Conservation (phyloP, 495 filamentous ascomycete species). For the Clavariopsis aquatica region DNA sequence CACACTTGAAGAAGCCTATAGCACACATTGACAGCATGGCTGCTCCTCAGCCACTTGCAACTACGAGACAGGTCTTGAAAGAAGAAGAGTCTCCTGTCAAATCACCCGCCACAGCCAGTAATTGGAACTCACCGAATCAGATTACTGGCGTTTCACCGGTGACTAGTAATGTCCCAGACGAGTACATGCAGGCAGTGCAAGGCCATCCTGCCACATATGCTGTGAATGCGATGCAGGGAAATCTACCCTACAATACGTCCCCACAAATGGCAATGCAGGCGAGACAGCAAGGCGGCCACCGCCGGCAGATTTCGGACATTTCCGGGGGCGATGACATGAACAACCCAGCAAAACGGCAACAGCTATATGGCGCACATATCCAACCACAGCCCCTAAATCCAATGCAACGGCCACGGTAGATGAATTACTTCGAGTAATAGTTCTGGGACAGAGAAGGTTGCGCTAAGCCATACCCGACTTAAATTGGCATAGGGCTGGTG, state of each 20-base stretch:
- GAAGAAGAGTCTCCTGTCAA: slow-evolving; percentile 78
- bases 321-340: slow-evolving; percentile 56
- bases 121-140: slow-evolving; percentile 54
- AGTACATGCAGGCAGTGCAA: slow-evolving; percentile 46
- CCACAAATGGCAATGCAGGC: slow-evolving; percentile 29
- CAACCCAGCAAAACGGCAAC: slow-evolving; percentile 59
- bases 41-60: slow-evolving; percentile 52
- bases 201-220: slow-evolving; percentile 22
- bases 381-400: slow-evolving; percentile 53
- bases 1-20: slow-evolving; percentile 66
- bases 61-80: slow-evolving; percentile 63
- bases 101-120: slow-evolving; percentile 51
- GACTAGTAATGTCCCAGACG: slow-evolving; percentile 43
- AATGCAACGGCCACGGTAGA: slow-evolving; percentile 42
- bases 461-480: neutral
- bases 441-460: neutral
- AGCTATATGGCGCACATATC: slow-evolving; percentile 59
- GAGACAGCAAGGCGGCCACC: slow-evolving; percentile 46
- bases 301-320: slow-evolving; percentile 69
- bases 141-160: slow-evolving; percentile 45
- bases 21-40: slow-evolving; percentile 58
- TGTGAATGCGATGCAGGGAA: slow-evolving; percentile 23
- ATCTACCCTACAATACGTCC: slow-evolving; percentile 32
- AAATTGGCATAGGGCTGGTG: neutral
- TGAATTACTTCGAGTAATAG: neutral